Percentiles rank a stretch among this genome's conserved stretches.
Conservation (phyloP, 495 filamentous ascomycete species). For the Annulohypoxylon stygium region DNA sequence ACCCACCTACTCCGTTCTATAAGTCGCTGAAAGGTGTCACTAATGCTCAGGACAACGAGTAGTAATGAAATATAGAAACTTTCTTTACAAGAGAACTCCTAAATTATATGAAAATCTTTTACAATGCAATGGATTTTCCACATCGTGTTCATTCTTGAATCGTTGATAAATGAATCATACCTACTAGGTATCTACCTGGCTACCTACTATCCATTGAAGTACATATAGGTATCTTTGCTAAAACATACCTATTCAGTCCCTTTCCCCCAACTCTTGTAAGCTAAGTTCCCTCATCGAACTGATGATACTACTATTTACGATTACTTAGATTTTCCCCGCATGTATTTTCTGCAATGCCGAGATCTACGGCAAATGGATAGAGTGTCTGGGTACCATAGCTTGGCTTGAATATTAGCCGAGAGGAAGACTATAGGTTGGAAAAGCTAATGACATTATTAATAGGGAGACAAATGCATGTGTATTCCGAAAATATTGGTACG, state of each 20-base stretch:
- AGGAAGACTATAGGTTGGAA: slow-evolving; percentile 41
- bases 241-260: background rate
- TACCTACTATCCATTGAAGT: too few species aligned
- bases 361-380: slow-evolving; percentile 22
- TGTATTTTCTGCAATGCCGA: slow-evolving; percentile 38
- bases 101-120: too few species aligned
- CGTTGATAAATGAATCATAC: too few species aligned
- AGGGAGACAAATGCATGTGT: slow-evolving; percentile 9
- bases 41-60: too few species aligned
- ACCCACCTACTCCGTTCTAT: too few species aligned
- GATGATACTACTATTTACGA: background rate
- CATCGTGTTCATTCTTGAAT: too few species aligned
- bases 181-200: too few species aligned
- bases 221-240: too few species aligned
- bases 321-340: slow-evolving; percentile 32
- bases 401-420: slow-evolving; percentile 40
- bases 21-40: too few species aligned
- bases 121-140: too few species aligned
- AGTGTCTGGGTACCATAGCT: slow-evolving; percentile 16
- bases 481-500: slow-evolving; percentile 8
- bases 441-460: slow-evolving; percentile 10
- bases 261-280: background rate
- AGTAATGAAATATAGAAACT: too few species aligned
- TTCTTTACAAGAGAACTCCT: too few species aligned
- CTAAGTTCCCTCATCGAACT: background rate